phyloP scores from a whole-genome alignment of 1,284 basidiomycete species.

The Filobasidium uniguttulatum region DNA sequence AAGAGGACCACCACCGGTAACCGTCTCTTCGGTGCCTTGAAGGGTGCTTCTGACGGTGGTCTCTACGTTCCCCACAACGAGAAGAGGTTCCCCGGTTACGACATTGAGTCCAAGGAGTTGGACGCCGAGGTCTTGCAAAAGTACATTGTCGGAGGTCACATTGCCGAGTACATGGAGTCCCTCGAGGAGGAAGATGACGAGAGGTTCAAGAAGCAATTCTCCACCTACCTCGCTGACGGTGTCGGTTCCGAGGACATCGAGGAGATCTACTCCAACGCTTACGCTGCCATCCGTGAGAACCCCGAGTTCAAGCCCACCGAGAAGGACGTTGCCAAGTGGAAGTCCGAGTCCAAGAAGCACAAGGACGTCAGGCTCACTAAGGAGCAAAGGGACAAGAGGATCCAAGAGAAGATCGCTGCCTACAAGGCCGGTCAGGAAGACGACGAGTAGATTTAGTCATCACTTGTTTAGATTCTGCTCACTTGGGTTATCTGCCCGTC shows the following conservation, averaged over 20 bases:
- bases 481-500: too few species aligned
- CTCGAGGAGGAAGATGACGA: conserved; percentile 99
- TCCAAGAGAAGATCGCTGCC: conserved; percentile 69
- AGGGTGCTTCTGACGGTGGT: conserved; percentile 97
- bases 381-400: conserved; percentile 61
- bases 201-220: conserved; percentile 97
- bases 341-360: conserved; percentile 67
- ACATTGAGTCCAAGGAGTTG: conserved; percentile 83
- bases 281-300: conserved; percentile 89
- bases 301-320: conserved; percentile 82
- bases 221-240: conserved; percentile 87
- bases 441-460: conserved; percentile 40
- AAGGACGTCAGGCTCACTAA: conserved; percentile 57
- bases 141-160: conserved; percentile 97
- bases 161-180: conserved; percentile 99
- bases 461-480: too few species aligned
- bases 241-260: conserved; percentile 94
- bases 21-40: conserved; percentile 97
- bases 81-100: conserved; percentile 97
- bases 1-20: conserved; percentile 96
- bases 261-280: conserved; percentile 83
- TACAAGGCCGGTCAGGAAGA: conserved; percentile 53
- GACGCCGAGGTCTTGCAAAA: conserved; percentile 91
- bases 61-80: conserved; percentile 96
- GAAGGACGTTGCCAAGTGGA: conserved; percentile 79